Evolutionary conservation across 805 yeast species (phyloP), one percentile per base, ranked within the genome.

Genomic region (Kuraishia ogatae): DNA sequence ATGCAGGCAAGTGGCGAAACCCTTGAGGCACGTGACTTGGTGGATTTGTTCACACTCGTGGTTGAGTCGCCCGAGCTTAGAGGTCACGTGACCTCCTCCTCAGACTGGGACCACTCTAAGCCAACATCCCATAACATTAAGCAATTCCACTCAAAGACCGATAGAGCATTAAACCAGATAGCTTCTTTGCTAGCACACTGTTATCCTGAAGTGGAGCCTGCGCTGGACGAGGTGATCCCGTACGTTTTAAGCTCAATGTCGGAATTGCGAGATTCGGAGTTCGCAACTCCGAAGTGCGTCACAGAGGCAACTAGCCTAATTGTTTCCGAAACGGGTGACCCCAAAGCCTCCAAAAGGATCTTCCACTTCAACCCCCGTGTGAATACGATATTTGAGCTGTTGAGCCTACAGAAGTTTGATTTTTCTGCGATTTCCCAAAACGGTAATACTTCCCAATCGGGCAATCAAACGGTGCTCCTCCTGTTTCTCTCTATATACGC

Each of bases 1-100:
- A 67, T 65, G 65, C 66, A 63, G 55, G 62, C 65, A 11, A 61
- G 61, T 50, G 72, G 72, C 0, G 49, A 61, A 11, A 60, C 62
- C 3, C 54, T 69, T 17, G 56, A 64, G 2, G 50, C 60, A 2
- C 52, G 60, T 13, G 63, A 64, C 4, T 48, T 69, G 7, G 57
- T 57, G 26, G 50, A 59, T 15, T 62, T 56, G 28, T 54, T 64
- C 23, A 61, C 61, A 50, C 51, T 62, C 1, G 55, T 63, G 1
- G 51, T 66, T 7, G 69, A 66, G 52, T 69, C 73, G 5, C 50
- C 60, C 4, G 71, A 68, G 57, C 60, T 69, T 50, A 46, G 22
- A 13, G 46, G 43, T 17, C 20, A 35, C n/a, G 29, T 26, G 29
- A 26, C 29, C 29, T 26, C 29, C 29, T 11, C 43, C n/a, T 11